Evolutionary conservation across 257 asterid genomes (phyloP).

Genomic region (Gentiana straminea): DNA sequence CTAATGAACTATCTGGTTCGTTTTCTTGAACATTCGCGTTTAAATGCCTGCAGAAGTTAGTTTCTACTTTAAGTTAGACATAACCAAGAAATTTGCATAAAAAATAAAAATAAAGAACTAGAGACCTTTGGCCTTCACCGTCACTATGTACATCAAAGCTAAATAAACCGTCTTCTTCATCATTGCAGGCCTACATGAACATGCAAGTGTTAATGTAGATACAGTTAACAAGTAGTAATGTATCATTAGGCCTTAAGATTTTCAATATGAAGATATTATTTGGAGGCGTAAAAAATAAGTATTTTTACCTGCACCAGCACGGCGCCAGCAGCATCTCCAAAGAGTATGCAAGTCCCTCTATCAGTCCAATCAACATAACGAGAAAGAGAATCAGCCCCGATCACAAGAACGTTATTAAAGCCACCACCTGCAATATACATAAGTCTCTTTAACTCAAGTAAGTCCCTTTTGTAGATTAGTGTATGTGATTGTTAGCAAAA

Average conservation of each 20-base stretch:
- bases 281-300: too few species aligned
- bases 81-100: neutral
- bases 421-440: constrained; percentile 58
- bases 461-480: neutral
- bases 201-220: neutral
- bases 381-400: constrained; percentile 94
- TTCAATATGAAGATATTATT: too few species aligned
- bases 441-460: neutral
- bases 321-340: constrained; percentile 98
- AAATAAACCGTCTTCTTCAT: constrained; percentile 64
- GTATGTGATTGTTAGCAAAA: neutral
- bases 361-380: constrained; percentile 95
- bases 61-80: constrained; percentile 1
- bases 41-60: constrained; percentile 39
- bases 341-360: constrained; percentile 93
- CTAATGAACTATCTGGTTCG: constrained; percentile 30
- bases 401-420: constrained; percentile 85
- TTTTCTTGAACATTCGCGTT: constrained; percentile 49
- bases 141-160: constrained; percentile 79
- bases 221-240: too few species aligned
- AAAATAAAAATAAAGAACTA: neutral
- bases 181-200: constrained; percentile 57
- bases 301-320: constrained; percentile 61
- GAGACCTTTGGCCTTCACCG: constrained; percentile 72
- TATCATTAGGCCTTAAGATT: too few species aligned